These are phyloP conservation scores for Urostyla sp. DNA, from an alignment of 73 alveolate species.

Conservation along the genomic window DNA sequence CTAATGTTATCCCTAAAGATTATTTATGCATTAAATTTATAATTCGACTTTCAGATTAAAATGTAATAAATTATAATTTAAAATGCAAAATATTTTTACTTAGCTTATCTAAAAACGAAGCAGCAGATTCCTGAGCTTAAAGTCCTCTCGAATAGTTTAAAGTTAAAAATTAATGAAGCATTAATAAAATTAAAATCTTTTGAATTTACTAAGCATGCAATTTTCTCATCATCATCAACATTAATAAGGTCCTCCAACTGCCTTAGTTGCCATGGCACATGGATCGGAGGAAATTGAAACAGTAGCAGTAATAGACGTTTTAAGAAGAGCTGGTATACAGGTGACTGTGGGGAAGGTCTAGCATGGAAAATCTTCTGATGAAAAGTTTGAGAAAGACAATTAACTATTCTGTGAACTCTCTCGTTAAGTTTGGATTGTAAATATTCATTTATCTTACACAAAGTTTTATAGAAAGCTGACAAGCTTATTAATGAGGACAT, in stretches of 20 bases:
- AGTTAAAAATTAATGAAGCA: too few relatives aligned
- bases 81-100: too few relatives aligned
- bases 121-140: too few relatives aligned
- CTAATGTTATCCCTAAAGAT: too few relatives aligned
- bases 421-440: constrained; percentile 49
- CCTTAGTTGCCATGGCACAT: constrained; percentile 72
- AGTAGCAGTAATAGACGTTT: constrained; percentile 70
- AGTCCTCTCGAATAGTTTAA: too few relatives aligned
- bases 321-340: constrained; percentile 75
- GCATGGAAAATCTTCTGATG: constrained; percentile 4
- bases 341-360: constrained; percentile 64
- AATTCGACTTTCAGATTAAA: too few relatives aligned
- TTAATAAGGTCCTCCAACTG: constrained; percentile 24
- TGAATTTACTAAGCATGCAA: too few relatives aligned
- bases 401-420: constrained; percentile 29
- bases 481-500: neutral
- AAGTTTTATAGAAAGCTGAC: constrained; percentile 23
- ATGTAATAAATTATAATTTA: too few relatives aligned
- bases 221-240: too few relatives aligned
- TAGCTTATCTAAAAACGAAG: too few relatives aligned
- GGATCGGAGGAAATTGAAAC: constrained; percentile 84
- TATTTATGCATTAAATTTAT: too few relatives aligned
- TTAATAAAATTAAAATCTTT: too few relatives aligned
- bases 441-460: neutral
- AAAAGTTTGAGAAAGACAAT: neutral